Conservation (phyloP, 208 protist genomes). For the Naegleria fowleri region DNA sequence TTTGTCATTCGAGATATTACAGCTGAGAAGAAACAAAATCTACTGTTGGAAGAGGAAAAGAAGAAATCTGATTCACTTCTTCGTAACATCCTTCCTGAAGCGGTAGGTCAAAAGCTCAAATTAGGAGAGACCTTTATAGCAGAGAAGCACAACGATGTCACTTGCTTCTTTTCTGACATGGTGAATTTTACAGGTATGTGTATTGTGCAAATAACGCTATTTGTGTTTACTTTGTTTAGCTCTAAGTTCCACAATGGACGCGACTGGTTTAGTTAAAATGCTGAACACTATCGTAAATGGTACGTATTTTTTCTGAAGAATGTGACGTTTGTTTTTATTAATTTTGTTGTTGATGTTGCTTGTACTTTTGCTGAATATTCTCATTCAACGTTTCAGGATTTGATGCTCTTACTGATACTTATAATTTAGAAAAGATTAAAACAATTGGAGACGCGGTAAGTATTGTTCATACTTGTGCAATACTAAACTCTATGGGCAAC, state of each 20-base stretch:
- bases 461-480: no score
- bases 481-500: no score
- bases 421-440: conserved; percentile 31
- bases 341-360: no score
- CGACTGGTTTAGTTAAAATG: background rate
- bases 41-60: background rate
- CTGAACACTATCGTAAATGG: background rate
- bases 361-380: no score
- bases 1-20: background rate
- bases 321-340: no score
- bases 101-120: background rate
- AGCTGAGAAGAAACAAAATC: background rate
- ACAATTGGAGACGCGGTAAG: conserved; percentile 28
- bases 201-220: no score
- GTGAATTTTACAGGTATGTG: conserved; percentile 32
- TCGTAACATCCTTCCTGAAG: background rate
- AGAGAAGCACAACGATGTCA: background rate
- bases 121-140: background rate
- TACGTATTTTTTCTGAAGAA: no score
- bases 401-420: conserved; percentile 9
- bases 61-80: background rate
- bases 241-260: background rate
- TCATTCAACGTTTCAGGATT: background rate
- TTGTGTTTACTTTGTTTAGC: no score
- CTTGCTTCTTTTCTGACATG: conserved; percentile 34